phyloP scores from a whole-genome alignment of 352 stramenopile genomes.

The Phytophthora pseudosyringae region DNA sequence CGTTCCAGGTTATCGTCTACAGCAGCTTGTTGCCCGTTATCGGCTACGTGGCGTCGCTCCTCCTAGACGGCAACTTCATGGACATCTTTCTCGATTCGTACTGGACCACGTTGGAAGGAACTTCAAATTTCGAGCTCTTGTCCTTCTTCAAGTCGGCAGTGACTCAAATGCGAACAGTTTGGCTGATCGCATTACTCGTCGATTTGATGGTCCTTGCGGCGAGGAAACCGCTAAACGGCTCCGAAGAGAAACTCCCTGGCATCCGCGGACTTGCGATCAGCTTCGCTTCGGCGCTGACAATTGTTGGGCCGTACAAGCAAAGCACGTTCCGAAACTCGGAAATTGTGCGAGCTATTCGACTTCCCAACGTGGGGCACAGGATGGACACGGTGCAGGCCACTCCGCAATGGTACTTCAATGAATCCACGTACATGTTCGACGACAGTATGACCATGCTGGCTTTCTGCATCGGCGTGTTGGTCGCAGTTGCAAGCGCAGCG shows the following conservation, averaged over 20 bases:
- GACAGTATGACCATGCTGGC: slow-evolving; percentile 24
- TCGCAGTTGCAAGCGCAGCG: not conserved
- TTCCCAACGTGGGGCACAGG: not conserved
- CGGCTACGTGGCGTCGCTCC: slow-evolving; percentile 42
- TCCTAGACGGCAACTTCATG: slow-evolving; percentile 51
- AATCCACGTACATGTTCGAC: slow-evolving; percentile 21
- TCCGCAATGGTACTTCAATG: slow-evolving; percentile 18
- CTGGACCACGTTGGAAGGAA: slow-evolving; percentile 35
- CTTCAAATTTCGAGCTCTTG: slow-evolving; percentile 30
- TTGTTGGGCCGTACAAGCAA: slow-evolving; percentile 40
- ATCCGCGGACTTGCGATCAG: slow-evolving; percentile 43
- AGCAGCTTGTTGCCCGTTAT: slow-evolving; percentile 46
- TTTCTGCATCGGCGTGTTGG: slow-evolving; percentile 12
- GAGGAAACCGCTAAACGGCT: slow-evolving; percentile 5
- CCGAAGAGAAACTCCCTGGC: slow-evolving; percentile 28
- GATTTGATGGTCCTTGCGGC: slow-evolving; percentile 29
- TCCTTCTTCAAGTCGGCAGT: slow-evolving; percentile 38
- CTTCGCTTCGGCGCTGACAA: slow-evolving; percentile 39
- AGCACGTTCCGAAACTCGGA: slow-evolving; percentile 13
- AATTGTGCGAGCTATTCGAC: not conserved
- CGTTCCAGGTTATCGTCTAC: slow-evolving; percentile 65
- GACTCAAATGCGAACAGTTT: slow-evolving; percentile 55
- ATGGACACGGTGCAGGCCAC: slow-evolving; percentile 7
- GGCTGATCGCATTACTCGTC: slow-evolving; percentile 46
- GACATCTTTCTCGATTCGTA: slow-evolving; percentile 47